Base-by-base conservation (phyloP, 164 flowering plant species). In the Magnolia kwangsiensis region DNA sequence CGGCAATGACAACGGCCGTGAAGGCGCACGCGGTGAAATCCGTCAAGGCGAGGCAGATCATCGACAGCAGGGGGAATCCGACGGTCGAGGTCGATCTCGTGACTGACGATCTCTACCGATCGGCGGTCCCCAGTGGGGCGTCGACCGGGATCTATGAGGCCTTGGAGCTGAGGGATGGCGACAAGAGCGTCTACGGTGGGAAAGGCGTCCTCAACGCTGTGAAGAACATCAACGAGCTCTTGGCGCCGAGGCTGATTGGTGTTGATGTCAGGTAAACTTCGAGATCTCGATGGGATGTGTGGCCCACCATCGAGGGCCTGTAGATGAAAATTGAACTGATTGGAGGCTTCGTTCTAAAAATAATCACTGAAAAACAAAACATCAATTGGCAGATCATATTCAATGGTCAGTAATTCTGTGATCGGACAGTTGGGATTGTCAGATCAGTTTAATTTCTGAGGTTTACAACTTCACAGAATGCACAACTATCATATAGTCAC, bases 71-170 rank as follows among this genome's bases (percentile, higher is more conserved):
- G 27, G 99, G 99, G 1, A 96, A 94, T 78, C 98, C 99, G 24
- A 96, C 97, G 50, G 96, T 96, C 10, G 97, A 96, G 88, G 98
- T 96, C 74, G 99, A 93, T 87, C 88, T 95, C 51, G 76, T 88
- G 71, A 89, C 98, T 29, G 97, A 85, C 67, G 86, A 83, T 78
- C 86, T 92, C 1, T 91, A 87, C 81, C 86, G 99, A 78, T 92
- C 99, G 8, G 99, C 98, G 2, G 98, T 94, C 1, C 99, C 99
- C 0, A 92, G 98, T 63, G 98, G 98, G 1, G 98, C 98, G 8
- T 94, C 98, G 63, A 94, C 99, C 1, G 99, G 99, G 83, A 94
- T 94, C 87, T 94, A 96, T 75, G 99, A 96, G 85, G 99, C 99
- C 1, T 78, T 94, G 82, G 99, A 96, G 87, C 89, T 96, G 13